Base-by-base conservation (phyloP, 2,329 filamentous ascomycete genomes). In the Verticillium nonalfalfae region DNA sequence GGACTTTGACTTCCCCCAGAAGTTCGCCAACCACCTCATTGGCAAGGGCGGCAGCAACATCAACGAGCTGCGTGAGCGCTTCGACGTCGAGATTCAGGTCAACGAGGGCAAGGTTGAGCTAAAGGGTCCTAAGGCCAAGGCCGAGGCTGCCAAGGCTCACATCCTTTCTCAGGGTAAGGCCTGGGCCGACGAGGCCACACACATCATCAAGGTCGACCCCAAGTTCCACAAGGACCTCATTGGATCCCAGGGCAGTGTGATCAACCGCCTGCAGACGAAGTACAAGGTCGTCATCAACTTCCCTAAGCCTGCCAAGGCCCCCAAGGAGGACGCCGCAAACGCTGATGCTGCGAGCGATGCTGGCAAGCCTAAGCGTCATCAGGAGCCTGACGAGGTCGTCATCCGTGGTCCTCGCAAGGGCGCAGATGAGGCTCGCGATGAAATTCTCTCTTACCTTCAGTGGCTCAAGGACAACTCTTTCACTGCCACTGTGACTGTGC, bases 201-300 rank as follows among this genome's bases (percentile, higher is more conserved):
- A 96, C 74, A 80, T 86, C 13, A 81, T 99, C 60, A 96, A 96
- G 81, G 90, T 99, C 68, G 91, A 96, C 61, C 90, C 94, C 60
- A 92, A 97, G 77, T 98, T 90, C 76, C 95, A 99, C 77, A 86
- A 92, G 63, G 93, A 97, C 73, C 82, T 99, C 60, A 99, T 99
- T 68, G 95, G 95, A 57, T 85, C 91, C 21, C 89, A 91, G 69
- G 95, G 95, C 63, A 86, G 82, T 70, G 91, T 96, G 72, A 94
- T 99, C 71, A 95, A 95, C 78, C 89, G 91, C 67, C 85, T 99
- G 31, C 93, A 99, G 76, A 91, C 89, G 61, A 90, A 93, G 56
- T 97, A 99, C 81, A 89, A 90, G 72, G 95, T 99, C 52, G 88
- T 93, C 65, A 95, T 99, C 69, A 94, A 97, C 78, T 99, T 99